Base-by-base conservation (phyloP, 78 protist species). In the Emiliania huxleyi region DNA sequence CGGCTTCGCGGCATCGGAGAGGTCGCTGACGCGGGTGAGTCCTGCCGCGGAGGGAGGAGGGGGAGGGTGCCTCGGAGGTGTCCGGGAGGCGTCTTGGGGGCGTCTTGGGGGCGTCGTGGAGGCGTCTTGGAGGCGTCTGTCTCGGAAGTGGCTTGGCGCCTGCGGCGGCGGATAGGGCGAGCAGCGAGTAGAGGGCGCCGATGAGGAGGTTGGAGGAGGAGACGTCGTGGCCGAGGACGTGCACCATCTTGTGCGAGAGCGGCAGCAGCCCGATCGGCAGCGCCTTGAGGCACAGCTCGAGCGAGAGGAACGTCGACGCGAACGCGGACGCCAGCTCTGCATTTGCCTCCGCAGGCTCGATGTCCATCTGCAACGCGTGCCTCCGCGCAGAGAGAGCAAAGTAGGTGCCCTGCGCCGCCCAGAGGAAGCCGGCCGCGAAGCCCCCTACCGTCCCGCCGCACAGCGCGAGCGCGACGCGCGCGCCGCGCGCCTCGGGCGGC, bases 351-450 rank as follows among this genome's bases (percentile, higher is more conserved):
- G 18, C 15, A 18, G 19, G 69, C 37, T 3, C 42, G 56, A 77
- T 22, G 25, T 42, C 37, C 23, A 1, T 26, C 69, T 5, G 11
- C 42, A 3, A 1, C 26, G 93, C 90, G 89, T 91, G n/a, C 55
- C 6, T 11, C 88, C 33, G 3, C 8, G 93, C 93, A 4, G 55
- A 2, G 73, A 0, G 1, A 0, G 69, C n/a, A 73, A 91, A 91
- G 46, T 75, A 91, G n/a, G 44, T 44, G 56, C 93, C 93, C 87
- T 91, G 93, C 42, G 93, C 93, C 33, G 90, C 46, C 93, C 93
- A 91, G 6, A 75, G 75, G 18, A 75, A 91, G 21, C 93, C 93
- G 18, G 93, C 93, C 5, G 93, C 93, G 19, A 91, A 11, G 48
- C 93, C 93, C 21, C 93, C 93, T 48, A 91, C 4, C 22, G 22